These are phyloP conservation scores for Rhynchospora breviuscula DNA, from an alignment of 176 grass and related monocot species.

Conservation along the genomic window DNA sequence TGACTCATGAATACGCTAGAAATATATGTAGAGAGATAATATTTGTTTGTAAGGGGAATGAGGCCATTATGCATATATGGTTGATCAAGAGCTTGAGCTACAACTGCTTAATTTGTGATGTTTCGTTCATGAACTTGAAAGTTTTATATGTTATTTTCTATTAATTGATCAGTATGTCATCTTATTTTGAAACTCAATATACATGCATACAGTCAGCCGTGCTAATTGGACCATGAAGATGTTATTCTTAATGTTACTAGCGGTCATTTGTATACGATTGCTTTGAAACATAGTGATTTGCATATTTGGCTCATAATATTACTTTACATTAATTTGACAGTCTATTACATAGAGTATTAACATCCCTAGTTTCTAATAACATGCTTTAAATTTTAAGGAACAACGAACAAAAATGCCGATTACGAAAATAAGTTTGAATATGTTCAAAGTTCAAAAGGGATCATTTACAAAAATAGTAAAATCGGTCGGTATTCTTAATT, in stretches of 20 bases:
- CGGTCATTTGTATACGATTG: background rate
- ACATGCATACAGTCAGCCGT: background rate
- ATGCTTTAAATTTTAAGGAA: too few relatives aligned
- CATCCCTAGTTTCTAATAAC: too few relatives aligned
- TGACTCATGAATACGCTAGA: background rate
- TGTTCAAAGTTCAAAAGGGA: background rate
- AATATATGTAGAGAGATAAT: background rate
- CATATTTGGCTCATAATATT: too few relatives aligned
- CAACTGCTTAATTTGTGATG: background rate
- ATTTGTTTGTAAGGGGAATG: background rate
- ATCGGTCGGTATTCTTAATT: background rate
- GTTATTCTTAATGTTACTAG: background rate
- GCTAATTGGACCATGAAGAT: background rate
- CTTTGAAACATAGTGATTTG: too few relatives aligned
- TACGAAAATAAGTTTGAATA: background rate
- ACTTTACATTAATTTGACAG: too few relatives aligned
- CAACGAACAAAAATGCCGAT: background rate
- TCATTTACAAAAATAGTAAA: background rate
- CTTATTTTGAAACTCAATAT: slow-evolving; percentile 2
- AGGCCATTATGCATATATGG: background rate
- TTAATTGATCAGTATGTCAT: background rate
- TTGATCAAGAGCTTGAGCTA: background rate
- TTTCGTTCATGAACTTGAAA: background rate
- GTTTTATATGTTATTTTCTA: background rate
- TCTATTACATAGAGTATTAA: too few relatives aligned